Evolutionary conservation across 306 rosid species (phyloP), one percentile per base, ranked within the genome.

Genomic region (Clitoria ternatea): DNA sequence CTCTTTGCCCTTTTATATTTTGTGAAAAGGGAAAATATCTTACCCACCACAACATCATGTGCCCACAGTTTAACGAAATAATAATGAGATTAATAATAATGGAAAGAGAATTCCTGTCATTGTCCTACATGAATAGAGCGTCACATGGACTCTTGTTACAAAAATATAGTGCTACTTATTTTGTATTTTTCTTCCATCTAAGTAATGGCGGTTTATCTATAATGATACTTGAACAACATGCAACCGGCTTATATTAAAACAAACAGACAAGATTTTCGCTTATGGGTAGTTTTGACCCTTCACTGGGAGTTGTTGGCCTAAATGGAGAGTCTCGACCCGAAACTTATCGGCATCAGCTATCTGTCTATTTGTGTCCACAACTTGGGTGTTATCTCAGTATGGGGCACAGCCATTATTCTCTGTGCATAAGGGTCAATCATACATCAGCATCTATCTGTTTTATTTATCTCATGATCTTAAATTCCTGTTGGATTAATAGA

Each of bases 1-100:
- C 47, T 47, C 69, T 60, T 70, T 72, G 66, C 15, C 52, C 69
- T 35, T 79, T 70, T 60, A 52, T 63, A 64, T 69, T 74, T 36
- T 60, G 71, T 44, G 61, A 57, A 52, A 62, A 78, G 66, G 53
- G 75, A 61, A 70, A 74, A 78, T 73, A 82, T 82, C 78, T 70
- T 79, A 79, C 87, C 82, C 83, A 76, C 85, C 80, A 76, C 78
- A 61, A 49, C 55, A 76, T 76, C 93, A 85, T 84, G 93, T 80
- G 86, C 82, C 75, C 30, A 69, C 70, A 52, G 67, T 74, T 69
- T 64, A 32, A 78, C 63, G 49, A 74, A 64, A 24, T 32, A 22
- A 39, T 44, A 45, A 39, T 57, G 9, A 39, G 15, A 67, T 50
- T 57, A 42, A 13, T 72, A 49, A 74, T 59, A 47, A 77, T 52